phyloP scores from a whole-genome alignment of 345 rosid species.

The Lumnitzera racemosa region DNA sequence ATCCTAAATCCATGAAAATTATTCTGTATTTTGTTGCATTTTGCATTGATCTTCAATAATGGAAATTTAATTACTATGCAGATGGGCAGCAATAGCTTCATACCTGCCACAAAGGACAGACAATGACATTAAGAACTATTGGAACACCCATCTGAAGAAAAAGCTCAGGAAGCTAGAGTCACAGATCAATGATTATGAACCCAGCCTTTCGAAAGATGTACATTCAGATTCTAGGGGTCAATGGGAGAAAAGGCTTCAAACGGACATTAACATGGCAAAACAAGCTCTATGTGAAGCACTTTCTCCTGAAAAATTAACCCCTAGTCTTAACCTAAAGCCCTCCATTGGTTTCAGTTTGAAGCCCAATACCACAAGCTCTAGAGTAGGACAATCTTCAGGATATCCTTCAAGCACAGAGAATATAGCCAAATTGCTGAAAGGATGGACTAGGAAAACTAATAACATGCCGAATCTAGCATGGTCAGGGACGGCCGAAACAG shows the following conservation, averaged over 20 bases:
- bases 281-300: constrained; percentile 30
- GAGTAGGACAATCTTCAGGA: constrained; percentile 1
- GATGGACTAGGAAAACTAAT: constrained; percentile 22
- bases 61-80: constrained; percentile 11
- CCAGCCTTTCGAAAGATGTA: not conserved
- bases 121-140: constrained; percentile 36
- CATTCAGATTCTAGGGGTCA: constrained; percentile 27
- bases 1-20: not conserved
- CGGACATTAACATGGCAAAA: constrained; percentile 29
- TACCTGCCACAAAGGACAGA: constrained; percentile 42
- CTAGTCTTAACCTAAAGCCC: not conserved
- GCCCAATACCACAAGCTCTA: constrained; percentile 2
- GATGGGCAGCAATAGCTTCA: constrained; percentile 48
- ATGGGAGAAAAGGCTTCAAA: constrained; percentile 41
- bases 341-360: not conserved
- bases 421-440: constrained; percentile 29
- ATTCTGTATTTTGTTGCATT: not conserved
- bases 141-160: constrained; percentile 40
- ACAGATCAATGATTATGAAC: constrained; percentile 1
- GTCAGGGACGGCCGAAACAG: constrained; percentile 4
- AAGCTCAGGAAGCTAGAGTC: constrained; percentile 23
- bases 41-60: not conserved
- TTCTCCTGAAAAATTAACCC: constrained; percentile 16
- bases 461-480: not conserved
- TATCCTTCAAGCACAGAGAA: constrained; percentile 37